Conservation (phyloP, 495 filamentous ascomycete genomes). For the Aspergillus ellipticus region DNA sequence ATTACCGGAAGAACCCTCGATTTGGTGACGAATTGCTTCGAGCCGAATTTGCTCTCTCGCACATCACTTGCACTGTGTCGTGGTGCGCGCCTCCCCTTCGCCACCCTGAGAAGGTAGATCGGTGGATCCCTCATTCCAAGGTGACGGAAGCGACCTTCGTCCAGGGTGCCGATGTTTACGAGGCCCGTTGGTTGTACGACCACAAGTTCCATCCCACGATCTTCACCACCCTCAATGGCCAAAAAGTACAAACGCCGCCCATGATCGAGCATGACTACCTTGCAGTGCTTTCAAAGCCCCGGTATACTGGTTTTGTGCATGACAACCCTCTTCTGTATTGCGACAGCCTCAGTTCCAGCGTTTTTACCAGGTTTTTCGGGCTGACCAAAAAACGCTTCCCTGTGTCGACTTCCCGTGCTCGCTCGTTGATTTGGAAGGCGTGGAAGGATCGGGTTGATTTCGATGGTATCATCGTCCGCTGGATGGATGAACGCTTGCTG, state of each 20-base stretch:
- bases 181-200: slow-evolving; percentile 56
- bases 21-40: slow-evolving; percentile 56
- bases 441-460: slow-evolving; percentile 59
- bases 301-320: slow-evolving; percentile 48
- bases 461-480: slow-evolving; percentile 59
- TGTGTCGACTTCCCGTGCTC: slow-evolving; percentile 54
- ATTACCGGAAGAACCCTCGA: slow-evolving; percentile 54
- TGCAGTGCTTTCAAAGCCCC: slow-evolving; percentile 53
- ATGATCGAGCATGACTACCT: slow-evolving; percentile 58
- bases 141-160: slow-evolving; percentile 58
- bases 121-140: slow-evolving; percentile 58
- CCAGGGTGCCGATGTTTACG: slow-evolving; percentile 50
- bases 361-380: slow-evolving; percentile 44
- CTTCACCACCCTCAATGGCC: slow-evolving; percentile 54
- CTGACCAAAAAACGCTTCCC: slow-evolving; percentile 48
- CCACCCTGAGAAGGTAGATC: slow-evolving; percentile 50
- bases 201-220: slow-evolving; percentile 62
- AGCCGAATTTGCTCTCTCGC: slow-evolving; percentile 52
- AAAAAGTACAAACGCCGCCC: slow-evolving; percentile 51
- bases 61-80: slow-evolving; percentile 53
- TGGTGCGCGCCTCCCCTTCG: slow-evolving; percentile 55
- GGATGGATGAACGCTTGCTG: slow-evolving; percentile 60
- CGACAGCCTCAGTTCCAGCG: slow-evolving; percentile 42
- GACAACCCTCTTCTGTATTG: slow-evolving; percentile 57
- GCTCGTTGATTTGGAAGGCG: slow-evolving; percentile 60